Conservation (phyloP, 1,139 yeast species). For the Suhomyces bribrorum region DNA sequence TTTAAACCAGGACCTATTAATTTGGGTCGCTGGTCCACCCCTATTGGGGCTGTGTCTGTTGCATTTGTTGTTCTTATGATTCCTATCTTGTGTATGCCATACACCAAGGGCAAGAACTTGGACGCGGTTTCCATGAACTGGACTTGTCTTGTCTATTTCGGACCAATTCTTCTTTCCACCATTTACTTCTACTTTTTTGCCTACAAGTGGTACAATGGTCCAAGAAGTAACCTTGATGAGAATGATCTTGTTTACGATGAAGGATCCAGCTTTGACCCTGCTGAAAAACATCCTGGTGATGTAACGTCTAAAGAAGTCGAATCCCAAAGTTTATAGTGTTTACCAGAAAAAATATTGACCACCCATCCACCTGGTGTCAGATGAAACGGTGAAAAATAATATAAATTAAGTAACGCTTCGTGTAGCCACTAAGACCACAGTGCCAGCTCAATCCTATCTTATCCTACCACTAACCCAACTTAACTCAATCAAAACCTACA, state of each 20-base stretch:
- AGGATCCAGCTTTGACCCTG: not conserved
- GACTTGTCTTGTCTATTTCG: constrained; percentile 69
- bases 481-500: too few species aligned
- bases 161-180: constrained; percentile 56
- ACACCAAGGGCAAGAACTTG: constrained; percentile 49
- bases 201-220: constrained; percentile 68
- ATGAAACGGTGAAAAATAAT: too few species aligned
- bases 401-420: too few species aligned
- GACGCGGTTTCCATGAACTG: constrained; percentile 61
- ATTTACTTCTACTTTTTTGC: constrained; percentile 60
- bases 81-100: constrained; percentile 69
- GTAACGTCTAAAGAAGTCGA: not conserved
- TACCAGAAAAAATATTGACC: too few species aligned
- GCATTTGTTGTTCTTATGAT: constrained; percentile 61
- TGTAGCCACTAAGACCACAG: too few species aligned
- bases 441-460: too few species aligned
- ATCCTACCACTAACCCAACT: too few species aligned
- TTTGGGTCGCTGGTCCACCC: constrained; percentile 55
- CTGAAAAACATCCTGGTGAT: not conserved
- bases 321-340: not conserved
- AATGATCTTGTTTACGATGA: constrained; percentile 24
- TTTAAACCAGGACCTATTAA: constrained; percentile 73
- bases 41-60: constrained; percentile 44
- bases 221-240: constrained; percentile 57
- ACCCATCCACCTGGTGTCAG: too few species aligned